Percentiles rank a stretch among this genome's conserved stretches.
Conservation (phyloP, 83 land plant genomes). For the Picea abies region DNA sequence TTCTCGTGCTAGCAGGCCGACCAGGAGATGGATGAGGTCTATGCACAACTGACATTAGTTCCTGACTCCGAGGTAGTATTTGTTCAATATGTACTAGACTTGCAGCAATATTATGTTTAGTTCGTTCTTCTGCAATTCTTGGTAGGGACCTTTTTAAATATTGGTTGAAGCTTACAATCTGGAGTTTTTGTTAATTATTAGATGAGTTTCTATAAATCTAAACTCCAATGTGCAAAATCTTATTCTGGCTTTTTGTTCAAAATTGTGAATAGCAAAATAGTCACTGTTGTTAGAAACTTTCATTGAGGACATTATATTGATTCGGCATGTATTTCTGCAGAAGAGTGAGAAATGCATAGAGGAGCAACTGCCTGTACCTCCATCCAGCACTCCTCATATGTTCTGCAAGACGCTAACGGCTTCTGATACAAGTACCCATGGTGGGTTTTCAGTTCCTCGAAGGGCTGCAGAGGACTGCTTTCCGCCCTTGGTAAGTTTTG, state of each 20-base stretch:
- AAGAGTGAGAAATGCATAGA: conserved; percentile 9
- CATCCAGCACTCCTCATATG: conserved; percentile 18
- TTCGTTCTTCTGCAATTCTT: neutral
- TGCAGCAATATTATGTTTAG: neutral
- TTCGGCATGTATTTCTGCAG: neutral
- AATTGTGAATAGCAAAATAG: neutral
- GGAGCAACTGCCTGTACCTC: neutral
- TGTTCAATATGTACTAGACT: neutral
- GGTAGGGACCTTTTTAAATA: neutral
- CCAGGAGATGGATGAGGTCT: conserved; percentile 84
- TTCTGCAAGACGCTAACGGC: conserved; percentile 82
- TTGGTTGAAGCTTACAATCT: neutral
- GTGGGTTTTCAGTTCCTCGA: conserved; percentile 85
- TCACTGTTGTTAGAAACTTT: neutral
- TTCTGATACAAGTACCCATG: conserved; percentile 84
- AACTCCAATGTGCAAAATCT: neutral
- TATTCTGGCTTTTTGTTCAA: neutral
- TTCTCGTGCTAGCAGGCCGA: conserved; percentile 67
- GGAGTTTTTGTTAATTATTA: neutral
- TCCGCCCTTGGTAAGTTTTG: conserved; percentile 60
- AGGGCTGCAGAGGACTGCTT: conserved; percentile 82
- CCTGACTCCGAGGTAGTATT: conserved; percentile 63
- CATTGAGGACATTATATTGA: neutral
- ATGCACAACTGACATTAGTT: conserved; percentile 71
- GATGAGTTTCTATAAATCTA: neutral